Base-by-base conservation (phyloP, 495 filamentous ascomycete species). In the Talaromyces borbonicus region DNA sequence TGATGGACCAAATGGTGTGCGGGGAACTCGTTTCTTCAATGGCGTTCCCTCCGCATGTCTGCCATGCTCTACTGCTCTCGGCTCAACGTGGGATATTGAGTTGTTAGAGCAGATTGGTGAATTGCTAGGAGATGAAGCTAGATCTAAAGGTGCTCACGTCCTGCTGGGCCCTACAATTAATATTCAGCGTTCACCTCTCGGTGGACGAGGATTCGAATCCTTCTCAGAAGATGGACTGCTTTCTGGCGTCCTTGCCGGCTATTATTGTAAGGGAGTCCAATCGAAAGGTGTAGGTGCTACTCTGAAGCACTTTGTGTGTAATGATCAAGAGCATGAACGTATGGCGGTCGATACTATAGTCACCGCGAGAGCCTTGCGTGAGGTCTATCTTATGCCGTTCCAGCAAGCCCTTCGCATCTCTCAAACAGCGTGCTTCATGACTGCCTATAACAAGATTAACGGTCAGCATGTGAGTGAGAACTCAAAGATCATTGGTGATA, bases 271-370 rank as follows among this genome's bases (percentile, higher is more conserved):
- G 50, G 83, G 84, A 8, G 74, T 90, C 30, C 82, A 90, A 57
- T 72, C 71, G 25, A 81, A 76, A 29, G 81, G 82, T 2, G 75
- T 89, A 18, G 77, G 75, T 18, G 80, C 84, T 0, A 84, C 81
- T 1, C 65, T 87, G 39, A 90, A 89, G 69, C 85, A 90, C 56
- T 90, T 85, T 54, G 78, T 84, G n/a, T 81, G 77, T 50, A 90
- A 89, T 57, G 85, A 89, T 54, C 80, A 84, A 55, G 85, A 90
- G 54, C 78, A 84, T 47, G 75, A 79, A 60, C 67, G 85, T 0
- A 75, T 83, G 66, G 78, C 75, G 0, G 79, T 87, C 1, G 68
- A 81, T 57, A 77, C 72, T 33, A 77, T 82, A 38, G 63, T 89
- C 14, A 80, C 81, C 1, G 72, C 83, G 41, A 72, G 85, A 16